Base-by-base conservation (phyloP, 2,329 filamentous ascomycete genomes). In the Phaeosphaeria sp. region DNA sequence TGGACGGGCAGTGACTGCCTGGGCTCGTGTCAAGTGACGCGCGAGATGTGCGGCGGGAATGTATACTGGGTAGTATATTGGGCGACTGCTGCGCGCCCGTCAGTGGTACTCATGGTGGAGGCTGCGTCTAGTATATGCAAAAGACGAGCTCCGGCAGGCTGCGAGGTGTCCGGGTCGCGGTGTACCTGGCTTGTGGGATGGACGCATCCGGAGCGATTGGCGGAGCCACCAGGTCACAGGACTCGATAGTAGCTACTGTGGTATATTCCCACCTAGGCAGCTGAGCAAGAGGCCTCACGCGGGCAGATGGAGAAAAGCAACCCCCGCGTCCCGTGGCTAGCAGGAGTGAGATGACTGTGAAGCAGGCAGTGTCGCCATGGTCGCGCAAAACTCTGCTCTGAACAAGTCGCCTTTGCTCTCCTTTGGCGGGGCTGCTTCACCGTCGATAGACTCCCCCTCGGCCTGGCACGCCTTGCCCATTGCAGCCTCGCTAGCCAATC, bases 201-300 rank as follows among this genome's bases (percentile, higher is more conserved):
- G 71, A 71, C 67, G 70, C 72, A 75, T 74, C 56, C 72, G 71
- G 72, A 66, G 50, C 61, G 61, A 69, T 66, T 64, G 63, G 66
- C 55, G 54, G 55, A 47, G 41, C 30, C 36, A 47, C 50, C 25
- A 48, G 54, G 58, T 68, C 65, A 63, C 65, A 63, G 62, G 58
- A 60, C 58, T 43, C 23, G 43, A 22, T 22, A 15, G 21, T 13
- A 46, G 3, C 30, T 36, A n/a, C n/a, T n/a, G n/a, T n/a, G n/a
- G n/a, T n/a, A 36, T 11, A 36, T 13, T 36, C 30, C 30, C 21
- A 46, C 21, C 41, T 15, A 46, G 43, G 43, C 43, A 46, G 21
- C 43, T 22, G 43, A 27, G 20, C 43, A 7, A 6, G 18, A 4
- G 6, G 6, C 21, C 43, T 46, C 43, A 46, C 43, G 43, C 43